Percentiles rank a stretch among this genome's conserved stretches.
phyloP scores from a whole-genome alignment of 2,329 filamentous ascomycete genomes.

The Aspergillus viridinutans region DNA sequence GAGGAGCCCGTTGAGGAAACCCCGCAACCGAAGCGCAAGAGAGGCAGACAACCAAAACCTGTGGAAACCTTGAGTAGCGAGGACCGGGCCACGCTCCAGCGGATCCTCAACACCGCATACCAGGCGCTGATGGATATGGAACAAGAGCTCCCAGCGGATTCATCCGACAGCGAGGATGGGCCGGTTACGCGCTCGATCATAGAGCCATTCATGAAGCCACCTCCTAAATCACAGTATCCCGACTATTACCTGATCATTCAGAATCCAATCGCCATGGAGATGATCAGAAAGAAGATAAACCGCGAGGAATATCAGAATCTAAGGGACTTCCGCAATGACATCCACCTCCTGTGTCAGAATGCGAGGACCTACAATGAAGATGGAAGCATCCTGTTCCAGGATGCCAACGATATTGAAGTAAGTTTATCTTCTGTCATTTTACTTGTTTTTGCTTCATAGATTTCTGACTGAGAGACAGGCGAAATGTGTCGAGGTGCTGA shows the following conservation, averaged over 20 bases:
- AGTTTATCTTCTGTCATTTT: conserved; percentile 31
- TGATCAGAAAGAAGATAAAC: conserved; percentile 92
- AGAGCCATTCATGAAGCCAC: conserved; percentile 87
- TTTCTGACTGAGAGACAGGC: conserved; percentile 29
- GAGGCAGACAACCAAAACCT: conserved; percentile 67
- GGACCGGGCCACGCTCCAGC: conserved; percentile 73
- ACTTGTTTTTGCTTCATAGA: conserved; percentile 1
- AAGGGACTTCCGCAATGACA: conserved; percentile 75
- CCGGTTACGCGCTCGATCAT: conserved; percentile 73
- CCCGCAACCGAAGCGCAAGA: conserved; percentile 72
- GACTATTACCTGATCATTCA: conserved; percentile 95
- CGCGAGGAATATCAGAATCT: conserved; percentile 85
- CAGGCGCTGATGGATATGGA: conserved; percentile 80
- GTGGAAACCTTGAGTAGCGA: conserved; percentile 62
- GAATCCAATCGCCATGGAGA: conserved; percentile 91
- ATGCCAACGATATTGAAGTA: conserved; percentile 91
- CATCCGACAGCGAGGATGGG: conserved; percentile 51
- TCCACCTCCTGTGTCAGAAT: conserved; percentile 81
- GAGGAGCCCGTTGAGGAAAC: conserved; percentile 72
- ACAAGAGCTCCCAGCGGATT: conserved; percentile 58
- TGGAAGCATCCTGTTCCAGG: conserved; percentile 82
- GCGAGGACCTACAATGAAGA: conserved; percentile 97
- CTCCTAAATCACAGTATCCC: conserved; percentile 81
- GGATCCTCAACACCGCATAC: conserved; percentile 70
- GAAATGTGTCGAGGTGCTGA: conserved; percentile 51